phyloP scores from a whole-genome alignment of 192 early-diverging fungal species.

The Backusella parvicylindrica region DNA sequence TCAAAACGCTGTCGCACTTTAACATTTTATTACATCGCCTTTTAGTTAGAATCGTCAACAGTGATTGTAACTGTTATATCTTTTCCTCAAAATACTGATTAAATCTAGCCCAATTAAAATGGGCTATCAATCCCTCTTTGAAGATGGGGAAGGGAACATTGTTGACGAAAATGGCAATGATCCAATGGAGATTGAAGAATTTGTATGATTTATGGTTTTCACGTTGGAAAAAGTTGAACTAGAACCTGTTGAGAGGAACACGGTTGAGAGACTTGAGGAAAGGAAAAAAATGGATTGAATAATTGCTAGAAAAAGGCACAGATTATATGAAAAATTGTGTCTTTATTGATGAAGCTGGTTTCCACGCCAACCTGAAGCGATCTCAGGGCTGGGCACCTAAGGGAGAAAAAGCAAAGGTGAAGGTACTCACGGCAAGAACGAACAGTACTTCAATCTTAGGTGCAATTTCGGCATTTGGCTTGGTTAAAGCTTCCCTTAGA shows the following conservation, averaged over 20 bases:
- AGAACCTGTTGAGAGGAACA: background rate
- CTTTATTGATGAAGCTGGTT: background rate
- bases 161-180: slow-evolving; percentile 2
- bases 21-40: too few relatives aligned
- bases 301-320: background rate
- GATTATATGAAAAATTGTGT: background rate
- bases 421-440: background rate
- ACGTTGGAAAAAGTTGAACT: background rate
- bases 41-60: too few relatives aligned
- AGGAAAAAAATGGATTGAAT: background rate
- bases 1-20: too few relatives aligned
- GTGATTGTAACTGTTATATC: too few relatives aligned
- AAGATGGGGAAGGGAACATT: background rate
- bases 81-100: too few relatives aligned
- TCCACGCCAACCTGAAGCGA: background rate
- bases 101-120: too few relatives aligned
- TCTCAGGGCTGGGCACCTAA: background rate
- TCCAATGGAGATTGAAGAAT: too few relatives aligned
- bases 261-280: background rate
- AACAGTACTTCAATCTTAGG: background rate
- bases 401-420: background rate
- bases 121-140: background rate
- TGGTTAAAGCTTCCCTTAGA: background rate
- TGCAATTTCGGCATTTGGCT: background rate
- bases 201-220: background rate